Conservation (phyloP, 352 stramenopile genomes). For the Phytophthora quininea region DNA sequence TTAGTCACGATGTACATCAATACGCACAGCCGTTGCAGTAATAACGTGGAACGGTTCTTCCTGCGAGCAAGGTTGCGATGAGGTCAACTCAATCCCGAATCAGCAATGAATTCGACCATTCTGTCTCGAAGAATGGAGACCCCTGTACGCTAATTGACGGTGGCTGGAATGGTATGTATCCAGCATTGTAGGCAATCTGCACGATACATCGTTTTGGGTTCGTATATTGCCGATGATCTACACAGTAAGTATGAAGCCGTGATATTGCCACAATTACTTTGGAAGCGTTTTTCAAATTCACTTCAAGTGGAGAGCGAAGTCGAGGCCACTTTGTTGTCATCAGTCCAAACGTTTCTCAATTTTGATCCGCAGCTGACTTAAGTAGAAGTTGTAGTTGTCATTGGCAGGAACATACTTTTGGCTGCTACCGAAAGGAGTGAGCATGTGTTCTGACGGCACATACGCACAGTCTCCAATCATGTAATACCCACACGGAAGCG, state of each 20-base stretch:
- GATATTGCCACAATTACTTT: neutral
- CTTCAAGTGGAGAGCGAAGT: neutral
- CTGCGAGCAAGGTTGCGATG: neutral
- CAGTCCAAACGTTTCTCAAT: constrained; percentile 7
- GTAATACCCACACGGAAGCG: neutral
- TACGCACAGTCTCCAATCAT: constrained; percentile 7
- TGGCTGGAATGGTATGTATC: neutral
- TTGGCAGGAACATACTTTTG: neutral
- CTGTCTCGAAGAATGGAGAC: neutral
- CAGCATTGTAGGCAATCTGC: neutral
- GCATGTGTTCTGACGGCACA: constrained; percentile 6
- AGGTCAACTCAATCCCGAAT: neutral
- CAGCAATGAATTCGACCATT: neutral
- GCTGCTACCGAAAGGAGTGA: constrained; percentile 1
- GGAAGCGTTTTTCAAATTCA: neutral
- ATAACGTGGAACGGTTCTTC: too few relatives aligned
- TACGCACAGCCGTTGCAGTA: too few relatives aligned
- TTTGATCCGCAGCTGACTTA: constrained; percentile 2
- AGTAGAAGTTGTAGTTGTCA: constrained; percentile 2
- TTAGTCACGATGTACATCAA: too few relatives aligned
- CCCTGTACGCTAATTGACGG: neutral
- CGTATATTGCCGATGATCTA: neutral
- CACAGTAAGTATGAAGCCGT: neutral
- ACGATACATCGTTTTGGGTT: neutral
- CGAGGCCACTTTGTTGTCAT: neutral